Evolutionary conservation across 164 flowering plant species (phyloP), one percentile per base, ranked within the genome.

Genomic region (Chimonanthus praecox): DNA sequence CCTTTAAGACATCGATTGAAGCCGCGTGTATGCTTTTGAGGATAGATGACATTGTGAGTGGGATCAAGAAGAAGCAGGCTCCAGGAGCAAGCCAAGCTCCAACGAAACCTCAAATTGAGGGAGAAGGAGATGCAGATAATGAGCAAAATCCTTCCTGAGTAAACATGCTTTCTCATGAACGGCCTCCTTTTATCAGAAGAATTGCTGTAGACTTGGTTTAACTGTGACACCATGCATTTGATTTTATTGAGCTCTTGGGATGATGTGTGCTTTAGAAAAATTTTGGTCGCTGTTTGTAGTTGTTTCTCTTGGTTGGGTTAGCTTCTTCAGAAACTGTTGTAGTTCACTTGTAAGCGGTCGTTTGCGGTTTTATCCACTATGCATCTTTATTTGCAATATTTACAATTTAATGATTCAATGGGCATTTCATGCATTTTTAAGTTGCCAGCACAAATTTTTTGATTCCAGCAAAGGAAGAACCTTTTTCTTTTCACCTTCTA

Each of bases 1-100:
- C 99, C 5, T 95, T 89, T 71, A 95, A 95, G 82, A 95, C 99
- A 4, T 93, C 99, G 70, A 95, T 95, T 43, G 99, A 95, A 79
- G 99, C 98, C 21, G 94, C 99, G n/a, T 92, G 94, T 81, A 89
- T 95, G 98, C 98, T 95, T 77, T 85, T 95, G 43, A 91, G 99
- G 79, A 95, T 95, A 44, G 99, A 95, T 80, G 99, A 95, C 71
- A 89, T 95, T 51, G 99, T 95, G 9, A 95, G 99, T 73, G 99
- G 99, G 2, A 93, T 95, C 68, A 95, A 95, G 85, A 92, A 94
- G 88, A 90, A 88, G 84, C 91, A 93, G 74, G 85, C 97, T 43
- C 90, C 96, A 67, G 97, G 97, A 45, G 80, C 89, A n/a, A 75
- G 83, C 16, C 79, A 58, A 74, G 86, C 73, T 46, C 91, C 95